These are phyloP conservation scores for Solanum chacoense DNA, from an alignment of 305 asterid genomes.

Conservation along the genomic window DNA sequence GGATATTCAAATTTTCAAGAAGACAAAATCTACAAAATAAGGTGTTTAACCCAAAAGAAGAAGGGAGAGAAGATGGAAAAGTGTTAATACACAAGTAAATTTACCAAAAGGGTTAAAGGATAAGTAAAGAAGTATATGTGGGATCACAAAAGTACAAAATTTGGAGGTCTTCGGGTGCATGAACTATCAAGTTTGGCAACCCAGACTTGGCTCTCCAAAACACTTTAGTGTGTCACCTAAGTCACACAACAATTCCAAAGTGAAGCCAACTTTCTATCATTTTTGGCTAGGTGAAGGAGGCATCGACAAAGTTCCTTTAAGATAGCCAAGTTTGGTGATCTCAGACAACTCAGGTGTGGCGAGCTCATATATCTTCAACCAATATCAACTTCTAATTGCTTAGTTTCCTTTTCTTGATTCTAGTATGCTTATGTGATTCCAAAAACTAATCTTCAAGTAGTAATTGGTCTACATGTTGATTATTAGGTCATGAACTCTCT, in stretches of 20 bases:
- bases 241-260: background rate
- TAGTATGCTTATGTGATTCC: background rate
- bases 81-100: background rate
- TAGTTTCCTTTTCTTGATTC: background rate
- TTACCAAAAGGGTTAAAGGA: background rate
- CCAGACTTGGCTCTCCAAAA: background rate
- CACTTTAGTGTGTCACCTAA: background rate
- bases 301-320: background rate
- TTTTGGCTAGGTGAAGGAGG: background rate
- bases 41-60: background rate
- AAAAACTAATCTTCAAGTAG: background rate
- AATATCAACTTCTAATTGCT: background rate
- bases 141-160: background rate
- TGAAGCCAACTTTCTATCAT: background rate
- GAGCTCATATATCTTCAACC: background rate
- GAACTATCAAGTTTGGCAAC: background rate
- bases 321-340: background rate
- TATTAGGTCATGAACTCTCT: background rate
- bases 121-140: background rate
- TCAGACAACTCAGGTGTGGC: background rate
- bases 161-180: background rate
- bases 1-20: background rate
- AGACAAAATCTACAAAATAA: background rate
- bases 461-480: background rate
- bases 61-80: background rate